Evolutionary conservation across 2,329 filamentous ascomycete genomes (phyloP).

Genomic region (Cladosporium sp.): DNA sequence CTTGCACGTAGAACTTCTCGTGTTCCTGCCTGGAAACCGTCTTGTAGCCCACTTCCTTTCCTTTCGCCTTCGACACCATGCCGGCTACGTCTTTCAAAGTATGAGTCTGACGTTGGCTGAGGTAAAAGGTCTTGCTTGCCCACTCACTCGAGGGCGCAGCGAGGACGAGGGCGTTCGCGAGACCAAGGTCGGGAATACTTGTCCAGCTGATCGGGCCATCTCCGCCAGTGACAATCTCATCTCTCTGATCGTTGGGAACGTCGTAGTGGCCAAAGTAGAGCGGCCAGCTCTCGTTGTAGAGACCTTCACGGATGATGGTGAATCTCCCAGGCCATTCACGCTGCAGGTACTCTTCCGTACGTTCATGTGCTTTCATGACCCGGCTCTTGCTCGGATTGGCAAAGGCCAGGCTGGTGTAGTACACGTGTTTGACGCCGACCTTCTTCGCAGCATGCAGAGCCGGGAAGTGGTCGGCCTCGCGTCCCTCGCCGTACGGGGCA

Average conservation of each 20-base stretch:
- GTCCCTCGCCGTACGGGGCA: conserved; percentile 43
- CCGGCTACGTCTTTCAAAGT: conserved; percentile 32
- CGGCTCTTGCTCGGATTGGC: conserved; percentile 42
- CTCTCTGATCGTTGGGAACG: conserved; percentile 36
- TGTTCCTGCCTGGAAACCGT: conserved; percentile 42
- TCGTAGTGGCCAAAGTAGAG: conserved; percentile 49
- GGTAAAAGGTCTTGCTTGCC: conserved; percentile 41
- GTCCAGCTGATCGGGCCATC: conserved; percentile 48
- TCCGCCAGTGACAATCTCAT: conserved; percentile 41
- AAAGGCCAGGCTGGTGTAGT: conserved; percentile 49
- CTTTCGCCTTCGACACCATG: conserved; percentile 30
- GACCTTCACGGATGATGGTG: conserved; percentile 46
- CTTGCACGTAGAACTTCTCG: conserved; percentile 42
- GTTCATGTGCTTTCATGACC: conserved; percentile 50
- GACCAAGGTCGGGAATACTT: conserved; percentile 44
- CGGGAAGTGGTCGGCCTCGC: conserved; percentile 47
- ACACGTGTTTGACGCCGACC: conserved; percentile 47
- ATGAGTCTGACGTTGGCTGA: conserved; percentile 34
- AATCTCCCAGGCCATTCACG: conserved; percentile 31
- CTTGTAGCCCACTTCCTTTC: conserved; percentile 38
- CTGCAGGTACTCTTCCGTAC: conserved; percentile 45
- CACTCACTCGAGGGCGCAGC: conserved; percentile 35
- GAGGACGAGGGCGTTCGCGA: conserved; percentile 45
- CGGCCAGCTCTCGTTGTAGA: conserved; percentile 52
- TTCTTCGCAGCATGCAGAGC: conserved; percentile 45